Conservation (phyloP, 2,329 filamentous ascomycete genomes). For the Xylaria sp. region DNA sequence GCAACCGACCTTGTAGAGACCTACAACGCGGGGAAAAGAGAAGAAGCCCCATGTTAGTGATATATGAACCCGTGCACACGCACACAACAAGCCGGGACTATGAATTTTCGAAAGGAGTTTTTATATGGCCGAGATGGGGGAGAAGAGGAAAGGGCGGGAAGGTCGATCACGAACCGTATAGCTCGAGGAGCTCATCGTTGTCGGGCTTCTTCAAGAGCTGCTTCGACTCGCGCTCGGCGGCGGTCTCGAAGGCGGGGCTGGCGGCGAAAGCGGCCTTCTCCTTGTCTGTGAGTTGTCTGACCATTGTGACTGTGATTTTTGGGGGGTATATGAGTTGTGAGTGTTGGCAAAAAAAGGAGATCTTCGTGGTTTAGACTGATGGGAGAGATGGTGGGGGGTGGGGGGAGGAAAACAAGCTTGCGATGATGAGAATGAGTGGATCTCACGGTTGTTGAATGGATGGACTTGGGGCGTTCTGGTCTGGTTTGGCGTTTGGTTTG, state of each 20-base stretch:
- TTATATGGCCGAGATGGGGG: not conserved
- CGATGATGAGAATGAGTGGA: not conserved
- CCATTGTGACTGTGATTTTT: conserved; percentile 7
- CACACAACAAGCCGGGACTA: not conserved
- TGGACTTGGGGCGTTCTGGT: too few relatives aligned
- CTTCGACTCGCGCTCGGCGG: conserved; percentile 48
- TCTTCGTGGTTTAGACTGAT: not conserved
- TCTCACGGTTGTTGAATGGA: too few relatives aligned
- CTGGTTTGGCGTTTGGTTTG: not conserved
- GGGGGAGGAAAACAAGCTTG: not conserved
- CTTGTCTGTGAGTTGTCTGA: conserved; percentile 7
- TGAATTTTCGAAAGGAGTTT: not conserved
- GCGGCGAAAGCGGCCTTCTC: conserved; percentile 13
- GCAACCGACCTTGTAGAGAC: conserved; percentile 53
- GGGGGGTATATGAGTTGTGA: not conserved
- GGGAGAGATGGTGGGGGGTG: not conserved
- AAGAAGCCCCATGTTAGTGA: not conserved
- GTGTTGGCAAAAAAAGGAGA: not conserved
- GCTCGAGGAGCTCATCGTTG: conserved; percentile 59
- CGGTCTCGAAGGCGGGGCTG: conserved; percentile 17
- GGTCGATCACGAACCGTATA: conserved; percentile 46
- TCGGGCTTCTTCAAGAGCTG: conserved; percentile 61
- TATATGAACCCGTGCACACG: too few relatives aligned
- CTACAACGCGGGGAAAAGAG: conserved; percentile 31
- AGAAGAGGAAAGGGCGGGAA: not conserved